Base-by-base conservation (phyloP, 2,329 filamentous ascomycete genomes). In the Fusarium newnesense region DNA sequence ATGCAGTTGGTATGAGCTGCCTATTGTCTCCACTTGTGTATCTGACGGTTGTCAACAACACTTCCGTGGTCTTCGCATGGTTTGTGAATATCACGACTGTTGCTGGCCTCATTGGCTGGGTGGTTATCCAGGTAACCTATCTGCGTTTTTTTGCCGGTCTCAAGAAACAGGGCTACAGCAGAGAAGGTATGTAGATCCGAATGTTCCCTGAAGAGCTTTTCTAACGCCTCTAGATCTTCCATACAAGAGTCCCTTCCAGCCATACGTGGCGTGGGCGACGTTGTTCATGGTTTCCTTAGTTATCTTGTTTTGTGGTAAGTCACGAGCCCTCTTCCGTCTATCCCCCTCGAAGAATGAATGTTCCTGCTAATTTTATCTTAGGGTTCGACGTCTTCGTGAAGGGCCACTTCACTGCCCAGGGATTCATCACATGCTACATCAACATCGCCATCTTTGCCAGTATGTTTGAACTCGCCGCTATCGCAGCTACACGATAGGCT, bases 201-300 rank as follows among this genome's bases (percentile, higher is more conserved):
- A 0, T 1, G 1, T 6, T 2, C 1, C 2, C 1, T 34, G 5
- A 1, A 5, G 1, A 26, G 5, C 7, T 12, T 21, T 1, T 5
- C 32, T 59, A 11, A 59, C 19, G 15, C 21, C 2, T 4, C 3
- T 6, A 59, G 56, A 59, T 13, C 56, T 59, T n/a, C 56, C 56
- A 0, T 59, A 59, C 8, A 59, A 59, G 10, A 50, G 56, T 13
- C 56, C 56, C 9, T 28, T 59, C 6, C 56, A 59, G 3, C 56
- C 56, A 4, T 59, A 59, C 6, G 24, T 49, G 24, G 56, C 40
- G 7, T 49, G 56, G 42, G 56, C 24, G 0, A 59, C 56, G 4
- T 36, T 59, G 8, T 1, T 59, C 0, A 18, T 59, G 24, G 42
- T 59, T 1, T 49, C 30, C 3, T 3, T 59, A 2, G 56, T 59